phyloP scores from a whole-genome alignment of 2,329 filamentous ascomycete genomes.

The Beauveria sp. region DNA sequence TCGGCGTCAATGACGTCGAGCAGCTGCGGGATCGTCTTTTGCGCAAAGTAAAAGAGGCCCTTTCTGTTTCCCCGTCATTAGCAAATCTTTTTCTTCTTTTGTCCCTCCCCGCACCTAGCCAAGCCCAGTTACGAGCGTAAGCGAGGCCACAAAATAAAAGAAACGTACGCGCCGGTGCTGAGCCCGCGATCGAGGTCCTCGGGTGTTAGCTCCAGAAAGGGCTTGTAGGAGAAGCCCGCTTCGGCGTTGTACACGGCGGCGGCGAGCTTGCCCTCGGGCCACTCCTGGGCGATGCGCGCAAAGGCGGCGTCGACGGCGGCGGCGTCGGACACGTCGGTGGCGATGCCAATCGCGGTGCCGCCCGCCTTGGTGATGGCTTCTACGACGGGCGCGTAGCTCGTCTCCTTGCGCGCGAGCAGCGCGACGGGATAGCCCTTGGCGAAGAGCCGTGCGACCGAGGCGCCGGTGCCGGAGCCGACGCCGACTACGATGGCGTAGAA shows the following conservation, averaged over 20 bases:
- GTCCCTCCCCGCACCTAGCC: too few relatives aligned
- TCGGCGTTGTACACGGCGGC: conserved; percentile 67
- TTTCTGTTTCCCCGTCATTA: conserved; percentile 29
- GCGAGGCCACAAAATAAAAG: background rate
- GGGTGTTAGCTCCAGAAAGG: conserved; percentile 48
- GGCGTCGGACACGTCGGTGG: conserved; percentile 39
- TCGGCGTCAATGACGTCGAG: conserved; percentile 49
- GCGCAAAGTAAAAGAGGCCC: conserved; percentile 71
- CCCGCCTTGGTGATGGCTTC: conserved; percentile 60
- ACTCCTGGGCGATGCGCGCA: conserved; percentile 51
- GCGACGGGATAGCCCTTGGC: conserved; percentile 63
- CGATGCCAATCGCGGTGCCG: conserved; percentile 63
- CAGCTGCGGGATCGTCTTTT: conserved; percentile 62
- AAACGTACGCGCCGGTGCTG: conserved; percentile 41
- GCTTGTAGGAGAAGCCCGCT: conserved; percentile 41
- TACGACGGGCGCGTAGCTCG: conserved; percentile 59
- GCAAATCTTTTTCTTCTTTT: background rate
- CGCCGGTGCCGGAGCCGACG: conserved; percentile 60
- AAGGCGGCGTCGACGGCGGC: conserved; percentile 49
- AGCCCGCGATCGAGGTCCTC: conserved; percentile 43
- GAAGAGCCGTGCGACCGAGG: conserved; percentile 47
- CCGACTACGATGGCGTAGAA: conserved; percentile 65
- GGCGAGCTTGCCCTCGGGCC: conserved; percentile 46
- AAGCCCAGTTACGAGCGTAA: background rate
- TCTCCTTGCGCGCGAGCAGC: conserved; percentile 60